Conservation (phyloP, 306 rosid species). For the Cicer chorassanicum region DNA sequence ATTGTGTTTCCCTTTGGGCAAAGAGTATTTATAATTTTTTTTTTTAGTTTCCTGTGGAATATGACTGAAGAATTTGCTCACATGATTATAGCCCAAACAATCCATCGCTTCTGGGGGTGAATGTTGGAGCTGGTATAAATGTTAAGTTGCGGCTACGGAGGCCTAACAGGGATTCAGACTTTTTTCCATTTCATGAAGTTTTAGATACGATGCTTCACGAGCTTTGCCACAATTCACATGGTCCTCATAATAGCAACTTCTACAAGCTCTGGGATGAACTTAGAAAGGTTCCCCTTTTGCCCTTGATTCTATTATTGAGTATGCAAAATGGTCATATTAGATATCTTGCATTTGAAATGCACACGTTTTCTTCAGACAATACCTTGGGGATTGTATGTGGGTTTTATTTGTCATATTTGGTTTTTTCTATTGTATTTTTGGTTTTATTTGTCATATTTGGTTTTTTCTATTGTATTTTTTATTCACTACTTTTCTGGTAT, state of each 20-base stretch:
- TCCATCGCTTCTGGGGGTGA: slow-evolving; percentile 75
- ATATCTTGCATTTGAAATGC: slow-evolving; percentile 12
- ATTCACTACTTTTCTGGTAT: slow-evolving; percentile 10
- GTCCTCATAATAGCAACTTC: slow-evolving; percentile 84
- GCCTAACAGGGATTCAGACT: slow-evolving; percentile 72
- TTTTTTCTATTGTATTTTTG: not conserved
- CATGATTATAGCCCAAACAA: slow-evolving; percentile 69
- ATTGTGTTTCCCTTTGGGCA: slow-evolving; percentile 22
- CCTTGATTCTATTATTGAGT: slow-evolving; percentile 1
- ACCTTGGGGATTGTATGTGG: slow-evolving; percentile 12
- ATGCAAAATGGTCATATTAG: slow-evolving; percentile 13
- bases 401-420: slow-evolving; percentile 22
- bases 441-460: slow-evolving; percentile 22
- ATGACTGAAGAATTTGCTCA: slow-evolving; percentile 24
- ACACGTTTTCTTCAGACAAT: slow-evolving; percentile 11
- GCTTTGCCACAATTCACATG: slow-evolving; percentile 85
- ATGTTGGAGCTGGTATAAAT: slow-evolving; percentile 75
- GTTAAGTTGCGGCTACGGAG: slow-evolving; percentile 87
- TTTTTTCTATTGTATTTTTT: not conserved
- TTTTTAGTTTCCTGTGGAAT: slow-evolving; percentile 21
- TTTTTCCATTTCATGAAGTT: slow-evolving; percentile 72
- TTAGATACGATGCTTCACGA: slow-evolving; percentile 97
- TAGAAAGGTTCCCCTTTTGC: slow-evolving; percentile 65
- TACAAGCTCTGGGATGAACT: slow-evolving; percentile 97
- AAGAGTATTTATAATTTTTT: not conserved